phyloP scores from a whole-genome alignment of 2,329 filamentous ascomycete genomes.

The Fusarium sp. region DNA sequence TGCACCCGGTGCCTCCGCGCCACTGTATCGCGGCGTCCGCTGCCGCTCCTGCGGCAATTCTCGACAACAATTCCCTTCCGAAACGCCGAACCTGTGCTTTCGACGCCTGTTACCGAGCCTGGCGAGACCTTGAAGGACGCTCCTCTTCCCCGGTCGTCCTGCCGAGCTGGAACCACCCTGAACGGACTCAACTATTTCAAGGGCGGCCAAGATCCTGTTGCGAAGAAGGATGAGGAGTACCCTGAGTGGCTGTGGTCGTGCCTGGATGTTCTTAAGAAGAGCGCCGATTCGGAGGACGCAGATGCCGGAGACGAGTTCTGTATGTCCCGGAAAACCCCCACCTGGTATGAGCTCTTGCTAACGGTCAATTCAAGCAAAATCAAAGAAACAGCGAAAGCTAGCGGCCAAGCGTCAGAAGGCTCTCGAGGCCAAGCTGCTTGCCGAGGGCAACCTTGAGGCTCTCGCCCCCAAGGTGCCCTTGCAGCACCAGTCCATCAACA shows the following conservation, averaged over 20 bases:
- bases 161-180: conserved; percentile 72
- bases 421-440: conserved; percentile 65
- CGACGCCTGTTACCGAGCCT: conserved; percentile 46
- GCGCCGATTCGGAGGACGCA: conserved; percentile 57
- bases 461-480: conserved; percentile 74
- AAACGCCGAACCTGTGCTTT: conserved; percentile 51
- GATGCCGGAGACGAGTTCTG: conserved; percentile 79
- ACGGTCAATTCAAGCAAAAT: conserved; percentile 68
- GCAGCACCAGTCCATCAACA: conserved; percentile 78
- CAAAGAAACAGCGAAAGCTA: conserved; percentile 77
- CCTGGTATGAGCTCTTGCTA: conserved; percentile 15
- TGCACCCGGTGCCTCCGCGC: conserved; percentile 60
- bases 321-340: conserved; percentile 58
- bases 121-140: conserved; percentile 46
- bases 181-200: conserved; percentile 81
- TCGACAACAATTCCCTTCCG: conserved; percentile 51
- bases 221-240: conserved; percentile 76
- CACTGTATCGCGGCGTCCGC: conserved; percentile 45
- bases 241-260: conserved; percentile 82
- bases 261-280: conserved; percentile 67
- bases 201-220: conserved; percentile 74
- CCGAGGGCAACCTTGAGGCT: conserved; percentile 70
- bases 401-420: conserved; percentile 70
- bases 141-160: conserved; percentile 56
- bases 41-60: conserved; percentile 50